Base-by-base conservation (phyloP, 1,284 basidiomycete species). In the Bjerkandera adusta region DNA sequence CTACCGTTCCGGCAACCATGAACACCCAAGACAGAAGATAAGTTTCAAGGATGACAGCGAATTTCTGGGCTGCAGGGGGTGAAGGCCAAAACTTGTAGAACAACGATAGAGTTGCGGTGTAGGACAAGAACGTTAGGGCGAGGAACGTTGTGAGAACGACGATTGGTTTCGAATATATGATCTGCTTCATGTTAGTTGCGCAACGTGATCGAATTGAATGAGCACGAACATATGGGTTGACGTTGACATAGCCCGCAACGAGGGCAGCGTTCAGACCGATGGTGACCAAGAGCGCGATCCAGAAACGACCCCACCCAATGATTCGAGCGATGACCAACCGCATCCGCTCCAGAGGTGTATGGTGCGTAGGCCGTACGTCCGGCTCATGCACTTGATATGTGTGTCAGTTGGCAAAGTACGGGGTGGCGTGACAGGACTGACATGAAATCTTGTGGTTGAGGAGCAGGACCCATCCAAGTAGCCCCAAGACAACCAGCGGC, bases 211-310 rank as follows among this genome's bases (percentile, higher is more conserved):
- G 13, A 37, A 12, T 35, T 13, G 25, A 16, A 41, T 25, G 40
- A 16, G 33, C n/a, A 66, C 85, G 52, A 58, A 88, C 86, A 51
- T 79, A 81, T 35, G 83, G 79, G 60, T 87, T 89, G 18, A 83
- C 27, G 11, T 70, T 63, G 16, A 77, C 53, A 56, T 76, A 82
- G 5, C 70, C 70, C 34, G 68, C 59, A 1, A 79, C 67, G 7
- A 87, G 63, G 1, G 69, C 68, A 2, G 65, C 66, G 50, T 85
- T 77, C 3, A 74, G 56, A 5, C 65, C 71, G 4, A 73, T 54
- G 3, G 71, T 66, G 15, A 82, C 49, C 3, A 71, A 43, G 22
- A 85, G 54, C 1, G 79, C 73, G 2, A 81, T 55, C 78, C 81
- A 85, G 57, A 87, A 83, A 45, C 79, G 79, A 6, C 61, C 61